Evolutionary conservation across 176 grass and related monocot genomes (phyloP).

Genomic region (Oryza officinalis): DNA sequence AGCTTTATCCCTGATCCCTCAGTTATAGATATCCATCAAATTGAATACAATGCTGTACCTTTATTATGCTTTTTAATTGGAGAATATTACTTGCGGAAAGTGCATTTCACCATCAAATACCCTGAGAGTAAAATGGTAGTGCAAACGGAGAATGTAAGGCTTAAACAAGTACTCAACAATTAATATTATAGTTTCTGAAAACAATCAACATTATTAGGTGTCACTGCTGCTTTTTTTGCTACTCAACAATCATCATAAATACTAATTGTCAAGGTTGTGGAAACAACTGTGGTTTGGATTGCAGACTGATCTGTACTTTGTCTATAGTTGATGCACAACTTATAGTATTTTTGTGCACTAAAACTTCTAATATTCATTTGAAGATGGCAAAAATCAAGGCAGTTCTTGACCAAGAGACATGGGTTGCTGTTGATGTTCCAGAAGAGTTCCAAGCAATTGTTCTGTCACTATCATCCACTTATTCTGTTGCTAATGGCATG

Average conservation of each 20-base stretch:
- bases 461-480: constrained; percentile 74
- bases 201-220: not conserved
- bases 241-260: not conserved
- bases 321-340: not conserved
- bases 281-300: not conserved
- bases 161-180: not conserved
- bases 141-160: not conserved
- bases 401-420: constrained; percentile 97
- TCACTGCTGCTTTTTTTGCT: not conserved
- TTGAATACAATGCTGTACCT: not conserved
- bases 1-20: not conserved
- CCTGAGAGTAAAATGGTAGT: constrained; percentile 20
- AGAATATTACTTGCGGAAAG: not conserved
- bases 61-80: constrained; percentile 6
- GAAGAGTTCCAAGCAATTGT: constrained; percentile 96
- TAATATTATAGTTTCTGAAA: not conserved
- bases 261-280: not conserved
- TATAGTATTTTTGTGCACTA: constrained; percentile 29
- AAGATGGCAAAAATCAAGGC: constrained; percentile 99
- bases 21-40: constrained; percentile 7
- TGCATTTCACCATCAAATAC: not conserved
- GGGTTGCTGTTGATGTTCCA: constrained; percentile 89
- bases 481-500: constrained; percentile 66
- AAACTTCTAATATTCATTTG: constrained; percentile 30
- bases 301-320: not conserved